Conservation (phyloP, 352 stramenopile species). For the Phytopythium mirpurense region DNA sequence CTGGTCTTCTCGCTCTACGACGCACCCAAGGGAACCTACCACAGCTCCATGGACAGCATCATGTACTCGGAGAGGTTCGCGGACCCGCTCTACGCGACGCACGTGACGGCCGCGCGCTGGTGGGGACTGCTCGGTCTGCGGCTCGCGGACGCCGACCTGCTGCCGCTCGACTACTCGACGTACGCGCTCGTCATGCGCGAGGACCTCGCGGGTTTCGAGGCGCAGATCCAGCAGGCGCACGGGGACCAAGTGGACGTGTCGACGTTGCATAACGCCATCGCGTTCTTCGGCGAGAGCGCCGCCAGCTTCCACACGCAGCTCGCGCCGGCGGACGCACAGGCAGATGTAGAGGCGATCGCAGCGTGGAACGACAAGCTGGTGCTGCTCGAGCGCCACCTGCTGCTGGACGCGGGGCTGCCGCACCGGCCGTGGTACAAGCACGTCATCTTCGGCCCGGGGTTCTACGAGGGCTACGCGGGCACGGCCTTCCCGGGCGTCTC, state of each 20-base stretch:
- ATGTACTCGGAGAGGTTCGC: constrained; percentile 54
- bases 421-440: constrained; percentile 13
- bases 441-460: constrained; percentile 12
- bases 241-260: constrained; percentile 12
- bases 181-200: constrained; percentile 34
- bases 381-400: constrained; percentile 9
- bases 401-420: constrained; percentile 6
- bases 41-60: constrained; percentile 82
- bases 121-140: constrained; percentile 56
- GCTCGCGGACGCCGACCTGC: constrained; percentile 30
- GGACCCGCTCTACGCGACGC: constrained; percentile 49
- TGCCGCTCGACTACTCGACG: constrained; percentile 48
- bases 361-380: constrained; percentile 16
- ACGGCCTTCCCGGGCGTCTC: constrained; percentile 11
- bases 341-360: too few species aligned
- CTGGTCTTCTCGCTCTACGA: constrained; percentile 28
- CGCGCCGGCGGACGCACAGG: neutral
- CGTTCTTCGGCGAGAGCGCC: constrained; percentile 7
- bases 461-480: constrained; percentile 11
- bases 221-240: too few species aligned
- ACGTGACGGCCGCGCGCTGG: constrained; percentile 39
- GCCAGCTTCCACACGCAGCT: constrained; percentile 4
- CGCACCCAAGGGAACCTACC: constrained; percentile 51
- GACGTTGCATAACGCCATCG: constrained; percentile 12
- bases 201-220: constrained; percentile 18